Conservation (phyloP, 2,329 filamentous ascomycete genomes). For the Gnomoniopsis smithogilvyi region DNA sequence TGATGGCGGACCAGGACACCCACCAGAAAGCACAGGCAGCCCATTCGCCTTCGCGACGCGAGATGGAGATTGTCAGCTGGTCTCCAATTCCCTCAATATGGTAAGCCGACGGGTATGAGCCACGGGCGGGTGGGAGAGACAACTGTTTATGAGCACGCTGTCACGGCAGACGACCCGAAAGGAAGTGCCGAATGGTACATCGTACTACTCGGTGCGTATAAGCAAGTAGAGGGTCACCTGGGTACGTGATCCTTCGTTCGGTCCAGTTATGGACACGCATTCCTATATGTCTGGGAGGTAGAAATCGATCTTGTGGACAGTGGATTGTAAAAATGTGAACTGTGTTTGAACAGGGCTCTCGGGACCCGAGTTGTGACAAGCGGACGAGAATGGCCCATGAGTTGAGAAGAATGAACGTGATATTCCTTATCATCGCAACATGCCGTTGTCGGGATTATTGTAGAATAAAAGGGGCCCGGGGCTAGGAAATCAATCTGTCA, state of each 20-base stretch:
- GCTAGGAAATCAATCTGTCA: not conserved
- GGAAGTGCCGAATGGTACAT: not conserved
- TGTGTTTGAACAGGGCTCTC: not conserved
- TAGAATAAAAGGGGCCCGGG: not conserved
- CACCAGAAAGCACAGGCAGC: too few species aligned
- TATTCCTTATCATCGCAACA: not conserved
- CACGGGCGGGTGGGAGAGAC: not conserved
- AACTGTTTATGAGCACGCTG: too few species aligned
- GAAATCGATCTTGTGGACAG: not conserved
- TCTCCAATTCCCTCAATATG: not conserved
- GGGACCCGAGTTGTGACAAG: slow-evolving; percentile 4
- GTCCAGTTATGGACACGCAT: not conserved
- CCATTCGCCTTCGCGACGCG: not conserved
- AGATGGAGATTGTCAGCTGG: not conserved
- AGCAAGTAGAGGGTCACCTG: too few species aligned
- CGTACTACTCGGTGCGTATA: not conserved
- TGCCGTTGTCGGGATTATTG: not conserved
- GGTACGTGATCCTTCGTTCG: too few species aligned
- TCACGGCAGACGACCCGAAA: too few species aligned
- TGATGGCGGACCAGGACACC: too few species aligned
- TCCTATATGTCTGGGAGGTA: not conserved
- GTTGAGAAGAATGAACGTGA: not conserved
- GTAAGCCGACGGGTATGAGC: not conserved
- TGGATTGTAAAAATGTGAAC: not conserved
- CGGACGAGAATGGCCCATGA: not conserved